Base-by-base conservation (phyloP, 2,329 filamentous ascomycete genomes). In the Calonectria montana region DNA sequence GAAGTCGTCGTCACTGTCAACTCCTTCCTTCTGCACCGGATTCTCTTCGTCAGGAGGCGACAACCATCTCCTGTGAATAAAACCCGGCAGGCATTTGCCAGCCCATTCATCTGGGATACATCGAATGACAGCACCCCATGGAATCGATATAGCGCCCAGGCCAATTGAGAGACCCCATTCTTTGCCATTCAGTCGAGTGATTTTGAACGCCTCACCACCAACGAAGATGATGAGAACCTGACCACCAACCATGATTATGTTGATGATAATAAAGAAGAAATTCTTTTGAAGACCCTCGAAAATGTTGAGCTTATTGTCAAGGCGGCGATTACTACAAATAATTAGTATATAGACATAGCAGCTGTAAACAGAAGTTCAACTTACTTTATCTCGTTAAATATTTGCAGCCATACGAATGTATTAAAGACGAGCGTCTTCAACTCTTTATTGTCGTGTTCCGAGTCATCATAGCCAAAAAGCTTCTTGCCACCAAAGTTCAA, bases 281-380 rank as follows among this genome's bases (percentile, higher is more conserved):
- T 97, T 97, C 77, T 88, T 89, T 23, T 89, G 88, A 69, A 97
- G 91, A 67, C 94, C 94, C 82, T 97, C 94, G 70, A 97, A 94
- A 69, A 97, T 93, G 82, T 97, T 97, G 85, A 97, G 92, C 69
- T 91, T 91, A 83, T 97, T 97, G 83, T 97, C 95, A 18, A 97
- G 89, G 16, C 90, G 89, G 35, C 91, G 87, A 78, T 90, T 91
- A 82, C 77, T 79, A 29, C 25, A 13, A 10, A 39, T 67, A 93
- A 92, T 85, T 95, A 96, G 86, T 96, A 21, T 41, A 47, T 39
- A 55, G 27, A 21, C 37, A 47, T 39, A 55, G 27, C 18, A 16
- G 31, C 29, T 16, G 13, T 96, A 83, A 78, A 16, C 29, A 8
- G n/a, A 6, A 93, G 89, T 82, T 96, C 96, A 87, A 71, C 77